Evolutionary conservation across 192 early-diverging fungal species (phyloP).

Genomic region (Coemansia sp.): DNA sequence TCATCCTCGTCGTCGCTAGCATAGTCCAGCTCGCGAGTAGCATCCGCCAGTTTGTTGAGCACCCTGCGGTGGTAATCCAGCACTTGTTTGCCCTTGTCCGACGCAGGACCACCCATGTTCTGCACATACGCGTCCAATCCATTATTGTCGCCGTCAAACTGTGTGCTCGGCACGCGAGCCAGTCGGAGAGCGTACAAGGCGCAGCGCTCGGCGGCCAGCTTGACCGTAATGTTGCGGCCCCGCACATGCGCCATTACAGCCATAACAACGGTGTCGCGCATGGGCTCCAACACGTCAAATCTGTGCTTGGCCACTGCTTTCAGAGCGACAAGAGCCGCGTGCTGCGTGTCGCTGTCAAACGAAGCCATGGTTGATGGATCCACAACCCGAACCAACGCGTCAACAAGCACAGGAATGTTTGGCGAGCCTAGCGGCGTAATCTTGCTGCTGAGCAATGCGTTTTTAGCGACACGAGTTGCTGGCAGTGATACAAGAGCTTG

Average conservation of each 20-base stretch:
- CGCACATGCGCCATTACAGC: slow-evolving; percentile 72
- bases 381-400: slow-evolving; percentile 27
- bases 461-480: slow-evolving; percentile 30
- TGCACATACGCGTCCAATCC: slow-evolving; percentile 45
- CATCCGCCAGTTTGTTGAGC: slow-evolving; percentile 46
- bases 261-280: slow-evolving; percentile 60
- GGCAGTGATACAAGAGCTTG: slow-evolving; percentile 18
- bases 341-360: slow-evolving; percentile 50
- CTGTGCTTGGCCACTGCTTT: slow-evolving; percentile 61
- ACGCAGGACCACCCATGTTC: slow-evolving; percentile 51
- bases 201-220: slow-evolving; percentile 81
- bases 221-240: slow-evolving; percentile 79
- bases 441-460: slow-evolving; percentile 16
- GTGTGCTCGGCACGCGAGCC: slow-evolving; percentile 24
- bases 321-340: slow-evolving; percentile 57
- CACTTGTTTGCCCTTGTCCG: slow-evolving; percentile 51
- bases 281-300: slow-evolving; percentile 44
- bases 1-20: slow-evolving; percentile 45
- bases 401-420: slow-evolving; percentile 1
- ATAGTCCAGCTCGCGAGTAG: slow-evolving; percentile 49
- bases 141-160: slow-evolving; percentile 27
- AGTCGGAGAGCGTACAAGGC: slow-evolving; percentile 72
- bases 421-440: slow-evolving; percentile 5
- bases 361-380: slow-evolving; percentile 20
- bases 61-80: slow-evolving; percentile 66